Evolutionary conservation across 2,329 filamentous ascomycete genomes (phyloP).

Genomic region (Calonectria pauciramosa): DNA sequence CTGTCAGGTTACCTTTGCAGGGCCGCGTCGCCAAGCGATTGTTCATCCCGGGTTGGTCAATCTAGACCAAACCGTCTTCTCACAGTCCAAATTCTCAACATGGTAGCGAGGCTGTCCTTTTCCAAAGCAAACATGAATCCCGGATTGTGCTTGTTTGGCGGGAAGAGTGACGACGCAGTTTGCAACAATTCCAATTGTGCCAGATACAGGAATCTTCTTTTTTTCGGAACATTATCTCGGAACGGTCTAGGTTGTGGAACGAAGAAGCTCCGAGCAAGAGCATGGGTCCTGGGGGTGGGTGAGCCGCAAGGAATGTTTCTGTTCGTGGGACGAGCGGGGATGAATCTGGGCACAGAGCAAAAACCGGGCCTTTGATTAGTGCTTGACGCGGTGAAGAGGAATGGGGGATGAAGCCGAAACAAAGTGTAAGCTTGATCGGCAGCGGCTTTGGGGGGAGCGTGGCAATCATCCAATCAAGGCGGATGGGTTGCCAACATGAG

Average conservation of each 20-base stretch:
- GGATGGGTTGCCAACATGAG: conserved; percentile 32
- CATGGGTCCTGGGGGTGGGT: not conserved
- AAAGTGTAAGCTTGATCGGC: conserved; percentile 30
- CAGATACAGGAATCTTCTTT: not conserved
- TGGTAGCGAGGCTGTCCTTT: not conserved
- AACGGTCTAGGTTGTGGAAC: conserved; percentile 26
- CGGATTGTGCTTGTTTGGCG: not conserved
- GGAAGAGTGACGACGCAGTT: not conserved
- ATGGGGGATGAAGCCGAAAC: not conserved
- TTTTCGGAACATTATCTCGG: conserved; percentile 6
- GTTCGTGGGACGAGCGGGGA: not conserved
- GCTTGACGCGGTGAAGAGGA: not conserved
- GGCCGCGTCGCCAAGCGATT: not conserved
- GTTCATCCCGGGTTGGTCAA: conserved; percentile 9
- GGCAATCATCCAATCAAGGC: conserved; percentile 34
- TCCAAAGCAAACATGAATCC: not conserved
- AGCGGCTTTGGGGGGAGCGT: not conserved
- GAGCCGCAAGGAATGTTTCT: not conserved
- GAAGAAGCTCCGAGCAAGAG: conserved; percentile 9
- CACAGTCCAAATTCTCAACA: conserved; percentile 10
- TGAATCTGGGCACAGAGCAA: not conserved
- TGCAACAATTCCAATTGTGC: not conserved
- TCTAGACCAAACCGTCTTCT: conserved; percentile 22
- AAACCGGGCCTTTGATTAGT: too few species aligned
- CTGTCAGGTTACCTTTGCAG: conserved; percentile 15